These are phyloP conservation scores for Diophrys sp. DNA, from an alignment of 73 alveolate genomes.

Conservation along the genomic window DNA sequence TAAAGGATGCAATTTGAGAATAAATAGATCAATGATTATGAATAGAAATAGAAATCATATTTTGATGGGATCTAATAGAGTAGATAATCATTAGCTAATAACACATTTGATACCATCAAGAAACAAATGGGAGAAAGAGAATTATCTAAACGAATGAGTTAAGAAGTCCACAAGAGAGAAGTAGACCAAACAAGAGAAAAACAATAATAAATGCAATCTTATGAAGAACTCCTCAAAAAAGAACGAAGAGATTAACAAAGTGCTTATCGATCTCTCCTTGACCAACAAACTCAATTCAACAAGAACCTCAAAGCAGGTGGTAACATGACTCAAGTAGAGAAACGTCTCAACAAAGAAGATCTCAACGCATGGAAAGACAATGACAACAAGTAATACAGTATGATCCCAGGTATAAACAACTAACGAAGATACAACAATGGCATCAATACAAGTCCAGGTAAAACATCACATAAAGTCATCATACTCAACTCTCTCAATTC, in stretches of 20 bases:
- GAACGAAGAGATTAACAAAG: slow-evolving; percentile 10
- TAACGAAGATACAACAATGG: neutral
- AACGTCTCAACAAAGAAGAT: slow-evolving; percentile 46
- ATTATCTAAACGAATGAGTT: neutral
- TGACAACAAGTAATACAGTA: slow-evolving; percentile 25
- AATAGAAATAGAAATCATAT: neutral
- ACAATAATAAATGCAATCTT: neutral
- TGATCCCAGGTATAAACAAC: slow-evolving; percentile 60
- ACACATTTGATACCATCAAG: neutral
- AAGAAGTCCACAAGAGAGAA: slow-evolving; percentile 4
- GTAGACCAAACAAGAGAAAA: slow-evolving; percentile 3
- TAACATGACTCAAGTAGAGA: slow-evolving; percentile 60
- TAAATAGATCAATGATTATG: slow-evolving; percentile 9
- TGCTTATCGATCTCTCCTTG: slow-evolving; percentile 23
- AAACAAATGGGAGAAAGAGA: slow-evolving; percentile 2
- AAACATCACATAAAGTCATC: slow-evolving; percentile 39
- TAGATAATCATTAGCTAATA: neutral
- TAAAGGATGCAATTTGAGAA: neutral
- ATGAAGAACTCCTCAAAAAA: slow-evolving; percentile 17
- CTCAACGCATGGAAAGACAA: slow-evolving; percentile 37
- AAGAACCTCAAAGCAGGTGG: slow-evolving; percentile 45
- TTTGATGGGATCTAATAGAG: neutral
- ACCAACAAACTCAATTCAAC: slow-evolving; percentile 23
- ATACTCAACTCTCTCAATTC: slow-evolving; percentile 23
- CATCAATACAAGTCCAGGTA: neutral